These are phyloP conservation scores for Tetracladium marchalianum DNA, from an alignment of 495 filamentous ascomycete genomes.

Conservation along the genomic window DNA sequence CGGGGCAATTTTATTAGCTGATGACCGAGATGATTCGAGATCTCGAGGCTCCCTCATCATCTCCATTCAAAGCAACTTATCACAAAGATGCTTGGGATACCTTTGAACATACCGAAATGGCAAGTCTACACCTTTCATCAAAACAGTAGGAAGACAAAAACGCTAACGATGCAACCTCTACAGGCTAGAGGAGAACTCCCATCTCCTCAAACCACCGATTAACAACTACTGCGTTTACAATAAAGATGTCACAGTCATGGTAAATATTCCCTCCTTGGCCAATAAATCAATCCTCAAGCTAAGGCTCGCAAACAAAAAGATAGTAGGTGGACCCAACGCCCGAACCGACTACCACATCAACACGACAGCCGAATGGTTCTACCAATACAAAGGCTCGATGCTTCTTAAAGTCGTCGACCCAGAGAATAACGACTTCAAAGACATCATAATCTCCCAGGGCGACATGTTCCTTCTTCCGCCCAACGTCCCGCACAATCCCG, in stretches of 20 bases:
- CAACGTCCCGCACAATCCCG: constrained; percentile 79
- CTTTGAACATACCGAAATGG: constrained; percentile 82
- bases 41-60: too few species aligned
- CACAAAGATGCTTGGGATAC: constrained; percentile 21
- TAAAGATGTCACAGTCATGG: constrained; percentile 69
- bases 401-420: constrained; percentile 75
- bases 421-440: constrained; percentile 43
- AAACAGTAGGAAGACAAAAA: not conserved
- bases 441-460: constrained; percentile 84
- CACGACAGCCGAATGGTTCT: constrained; percentile 93
- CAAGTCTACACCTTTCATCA: constrained; percentile 24
- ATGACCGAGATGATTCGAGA: too few species aligned
- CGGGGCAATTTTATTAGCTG: too few species aligned
- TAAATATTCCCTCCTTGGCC: constrained; percentile 17
- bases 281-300: not conserved
- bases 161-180: constrained; percentile 6
- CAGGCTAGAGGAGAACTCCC: constrained; percentile 88
- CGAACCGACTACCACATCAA: constrained; percentile 99
- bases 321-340: constrained; percentile 93
- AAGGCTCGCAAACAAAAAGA: constrained; percentile 32
- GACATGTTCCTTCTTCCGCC: constrained; percentile 89
- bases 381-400: constrained; percentile 90
- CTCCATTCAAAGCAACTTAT: too few species aligned
- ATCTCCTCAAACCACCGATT: constrained; percentile 88
- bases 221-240: constrained; percentile 98